These are phyloP conservation scores for Cladosporium velox DNA, from an alignment of 2,329 filamentous ascomycete genomes.

Conservation along the genomic window DNA sequence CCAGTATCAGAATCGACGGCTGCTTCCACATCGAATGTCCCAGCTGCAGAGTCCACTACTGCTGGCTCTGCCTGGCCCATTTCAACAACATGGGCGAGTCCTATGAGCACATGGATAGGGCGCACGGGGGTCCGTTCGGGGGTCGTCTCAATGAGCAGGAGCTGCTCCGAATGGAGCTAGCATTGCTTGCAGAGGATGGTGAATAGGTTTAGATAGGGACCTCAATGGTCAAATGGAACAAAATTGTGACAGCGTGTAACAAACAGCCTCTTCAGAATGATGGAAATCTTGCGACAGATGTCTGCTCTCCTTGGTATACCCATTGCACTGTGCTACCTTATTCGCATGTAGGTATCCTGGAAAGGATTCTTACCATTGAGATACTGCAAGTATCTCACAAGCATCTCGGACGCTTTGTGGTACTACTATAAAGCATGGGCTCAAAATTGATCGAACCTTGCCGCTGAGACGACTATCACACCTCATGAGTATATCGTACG, in stretches of 20 bases:
- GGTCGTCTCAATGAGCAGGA: neutral
- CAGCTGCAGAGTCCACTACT: constrained; percentile 19
- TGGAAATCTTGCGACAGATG: neutral
- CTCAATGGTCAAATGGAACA: too few relatives aligned
- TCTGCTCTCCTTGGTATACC: neutral
- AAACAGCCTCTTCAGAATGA: neutral
- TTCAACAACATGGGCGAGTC: neutral
- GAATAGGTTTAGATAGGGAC: neutral
- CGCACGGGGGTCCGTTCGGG: constrained; percentile 12
- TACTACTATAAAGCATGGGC: neutral
- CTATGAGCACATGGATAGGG: constrained; percentile 17
- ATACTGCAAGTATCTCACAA: neutral
- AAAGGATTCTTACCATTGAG: neutral
- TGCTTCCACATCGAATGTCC: constrained; percentile 22
- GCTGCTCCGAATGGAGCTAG: neutral
- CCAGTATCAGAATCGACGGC: constrained; percentile 13
- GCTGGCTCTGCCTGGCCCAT: constrained; percentile 19
- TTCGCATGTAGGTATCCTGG: neutral
- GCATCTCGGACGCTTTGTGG: neutral
- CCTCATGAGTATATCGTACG: neutral
- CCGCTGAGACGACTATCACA: neutral
- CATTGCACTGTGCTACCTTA: neutral
- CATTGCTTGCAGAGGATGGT: neutral
- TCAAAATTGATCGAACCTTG: neutral
- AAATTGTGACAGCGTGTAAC: too few relatives aligned